Base-by-base conservation (phyloP, 805 yeast genomes). In the Suhomyces xylopsoci region DNA sequence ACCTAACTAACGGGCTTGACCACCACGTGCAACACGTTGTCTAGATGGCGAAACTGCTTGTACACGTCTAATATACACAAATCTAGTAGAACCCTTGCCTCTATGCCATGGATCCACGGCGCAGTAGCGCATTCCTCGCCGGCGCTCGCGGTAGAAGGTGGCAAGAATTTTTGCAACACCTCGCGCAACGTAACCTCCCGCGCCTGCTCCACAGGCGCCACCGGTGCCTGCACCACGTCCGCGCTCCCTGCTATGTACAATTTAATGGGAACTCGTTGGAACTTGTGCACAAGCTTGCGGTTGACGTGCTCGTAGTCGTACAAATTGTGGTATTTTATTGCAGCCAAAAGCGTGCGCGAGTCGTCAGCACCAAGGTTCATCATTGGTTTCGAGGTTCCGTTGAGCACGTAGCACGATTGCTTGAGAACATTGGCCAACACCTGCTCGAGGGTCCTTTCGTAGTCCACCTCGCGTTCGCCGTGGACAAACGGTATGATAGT, bases 351-450 rank as follows among this genome's bases (percentile, higher is more conserved):
- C 1, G 63, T 62, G 22, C 73, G 67, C 0, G 93, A 79, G 49
- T 86, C 85, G 0, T 74, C 76, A 55, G 82, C 84, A 5, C 94
- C 81, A 51, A 93, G 70, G 24, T 77, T 77, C 96, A 93, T 87
- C n/a, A 93, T 81, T 2, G 83, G 79, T 55, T 87, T 90, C 5
- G 96, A 79, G n/a, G 82, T 80, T 0, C 96, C 96, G 57, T 85
- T 83, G 36, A 88, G 66, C 0, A 90, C 81, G 61, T 78, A 90
- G 61, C 90, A 83, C 4, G 90, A 80, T 62, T 93, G 97, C 62
- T 94, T 93, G 64, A 90, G 70, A 54, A 84, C 90, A 63, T 93
- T 91, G 55, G 84, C 71, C 85, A 94, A 85, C 48, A 81, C 77
- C 48, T 77, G 80, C 45, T 68, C 76, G 53, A 82, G 57, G 10